Conservation (phyloP, 495 filamentous ascomycete species). For the Xylaria cubensis region DNA sequence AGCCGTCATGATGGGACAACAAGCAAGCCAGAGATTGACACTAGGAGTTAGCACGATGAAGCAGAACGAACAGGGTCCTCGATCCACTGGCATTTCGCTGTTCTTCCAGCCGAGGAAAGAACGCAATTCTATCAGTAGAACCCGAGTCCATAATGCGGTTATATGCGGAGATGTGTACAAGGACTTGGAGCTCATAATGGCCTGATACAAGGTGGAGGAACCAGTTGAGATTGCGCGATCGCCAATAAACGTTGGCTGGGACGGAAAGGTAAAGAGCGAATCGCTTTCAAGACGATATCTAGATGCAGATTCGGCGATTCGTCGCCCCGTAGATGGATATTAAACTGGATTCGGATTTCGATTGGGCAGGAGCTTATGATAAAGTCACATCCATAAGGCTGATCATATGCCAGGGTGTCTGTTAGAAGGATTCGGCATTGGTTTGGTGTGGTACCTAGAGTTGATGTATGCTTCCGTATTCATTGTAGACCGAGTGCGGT, state of each 20-base stretch:
- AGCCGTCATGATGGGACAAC: not conserved
- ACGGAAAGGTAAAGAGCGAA: not conserved
- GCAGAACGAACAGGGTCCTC: not conserved
- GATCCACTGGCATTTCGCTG: not conserved
- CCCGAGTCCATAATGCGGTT: not conserved
- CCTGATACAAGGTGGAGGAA: not conserved
- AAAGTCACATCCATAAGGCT: constrained; percentile 29
- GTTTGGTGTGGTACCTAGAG: constrained; percentile 20
- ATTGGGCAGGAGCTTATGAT: constrained; percentile 22
- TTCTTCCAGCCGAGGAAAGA: not conserved
- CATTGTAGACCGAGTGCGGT: not conserved
- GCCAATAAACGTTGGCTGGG: not conserved
- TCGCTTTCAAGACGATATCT: constrained; percentile 12
- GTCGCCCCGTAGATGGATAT: constrained; percentile 8
- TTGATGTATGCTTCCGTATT: not conserved
- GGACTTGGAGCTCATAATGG: not conserved
- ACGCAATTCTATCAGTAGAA: not conserved
- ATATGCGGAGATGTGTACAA: not conserved
- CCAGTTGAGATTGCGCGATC: not conserved
- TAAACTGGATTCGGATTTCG: constrained; percentile 8
- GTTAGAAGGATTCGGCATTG: constrained; percentile 28
- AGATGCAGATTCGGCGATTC: constrained; percentile 15
- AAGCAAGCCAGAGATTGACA: not conserved
- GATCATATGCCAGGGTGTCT: constrained; percentile 21
- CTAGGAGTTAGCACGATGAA: not conserved